These are phyloP conservation scores for Sanghuangporus baumii DNA, from an alignment of 1,284 basidiomycete species.

Conservation along the genomic window DNA sequence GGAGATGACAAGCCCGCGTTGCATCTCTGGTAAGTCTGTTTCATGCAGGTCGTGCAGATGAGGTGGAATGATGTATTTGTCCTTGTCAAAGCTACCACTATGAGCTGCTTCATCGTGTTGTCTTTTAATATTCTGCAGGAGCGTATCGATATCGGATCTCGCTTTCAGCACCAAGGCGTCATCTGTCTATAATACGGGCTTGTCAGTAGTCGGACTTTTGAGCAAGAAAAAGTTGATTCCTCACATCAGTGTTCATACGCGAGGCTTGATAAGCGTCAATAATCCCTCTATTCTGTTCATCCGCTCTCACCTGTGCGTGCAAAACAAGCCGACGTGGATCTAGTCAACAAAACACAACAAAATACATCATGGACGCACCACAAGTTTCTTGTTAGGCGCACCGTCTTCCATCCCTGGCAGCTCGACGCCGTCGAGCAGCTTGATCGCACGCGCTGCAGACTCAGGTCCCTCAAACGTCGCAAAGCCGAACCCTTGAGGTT, in stretches of 20 bases:
- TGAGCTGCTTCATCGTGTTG: conserved; percentile 62
- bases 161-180: conserved; percentile 51
- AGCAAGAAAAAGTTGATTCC: conserved; percentile 23
- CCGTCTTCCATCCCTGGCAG: conserved; percentile 83
- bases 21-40: conserved; percentile 92
- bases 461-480: conserved; percentile 90
- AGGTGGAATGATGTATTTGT: conserved; percentile 84
- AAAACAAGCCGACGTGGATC: conserved; percentile 33
- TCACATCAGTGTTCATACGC: conserved; percentile 75
- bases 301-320: conserved; percentile 72
- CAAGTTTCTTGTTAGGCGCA: conserved; percentile 78
- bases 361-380: conserved; percentile 50
- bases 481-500: conserved; percentile 94
- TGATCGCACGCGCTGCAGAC: conserved; percentile 76
- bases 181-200: conserved; percentile 43
- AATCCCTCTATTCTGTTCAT: conserved; percentile 87
- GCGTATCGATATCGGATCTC: conserved; percentile 46
- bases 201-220: conserved; percentile 15
- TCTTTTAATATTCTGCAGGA: conserved; percentile 57
- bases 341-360: conserved; percentile 20
- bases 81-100: conserved; percentile 64
- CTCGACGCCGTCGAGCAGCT: conserved; percentile 79
- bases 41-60: conserved; percentile 94
- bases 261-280: conserved; percentile 80
- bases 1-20: conserved; percentile 87